Conservation (phyloP, 345 rosid species). For the Syzygium jambos region DNA sequence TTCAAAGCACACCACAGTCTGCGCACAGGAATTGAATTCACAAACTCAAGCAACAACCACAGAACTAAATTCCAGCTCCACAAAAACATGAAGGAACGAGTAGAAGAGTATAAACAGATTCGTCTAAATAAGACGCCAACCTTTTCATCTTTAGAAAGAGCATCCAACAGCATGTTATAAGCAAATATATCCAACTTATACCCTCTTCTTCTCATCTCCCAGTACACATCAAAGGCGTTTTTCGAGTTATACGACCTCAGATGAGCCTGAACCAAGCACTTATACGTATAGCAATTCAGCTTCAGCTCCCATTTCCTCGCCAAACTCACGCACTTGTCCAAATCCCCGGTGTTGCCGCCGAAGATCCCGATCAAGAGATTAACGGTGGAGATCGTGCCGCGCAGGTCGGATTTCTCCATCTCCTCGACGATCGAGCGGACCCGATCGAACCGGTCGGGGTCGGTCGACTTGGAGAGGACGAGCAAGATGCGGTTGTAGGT, state of each 20-base stretch:
- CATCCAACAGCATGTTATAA: constrained; percentile 86
- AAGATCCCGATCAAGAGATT: constrained; percentile 71
- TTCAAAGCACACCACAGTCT: not conserved
- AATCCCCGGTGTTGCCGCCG: constrained; percentile 36
- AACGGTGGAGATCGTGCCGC: constrained; percentile 69
- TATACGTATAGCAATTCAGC: constrained; percentile 73
- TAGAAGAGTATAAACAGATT: not conserved
- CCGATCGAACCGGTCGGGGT: constrained; percentile 31
- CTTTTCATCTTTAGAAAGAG: constrained; percentile 72
- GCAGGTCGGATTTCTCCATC: constrained; percentile 43
- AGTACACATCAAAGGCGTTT: constrained; percentile 49
- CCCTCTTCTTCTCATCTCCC: constrained; percentile 63
- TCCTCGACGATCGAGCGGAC: constrained; percentile 38
- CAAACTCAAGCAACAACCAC: not conserved
- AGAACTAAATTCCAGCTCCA: not conserved
- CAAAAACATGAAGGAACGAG: not conserved
- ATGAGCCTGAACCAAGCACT: constrained; percentile 75
- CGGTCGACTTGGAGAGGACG: constrained; percentile 62
- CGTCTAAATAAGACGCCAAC: constrained; percentile 14
- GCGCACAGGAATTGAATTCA: not conserved
- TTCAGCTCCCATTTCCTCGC: constrained; percentile 65
- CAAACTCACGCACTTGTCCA: constrained; percentile 43
- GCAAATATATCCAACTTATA: constrained; percentile 65
- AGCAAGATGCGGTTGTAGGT: constrained; percentile 61
- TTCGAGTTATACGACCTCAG: constrained; percentile 51